Base-by-base conservation (phyloP, 75 land plant genomes). In the Sequoia sempervirens region DNA sequence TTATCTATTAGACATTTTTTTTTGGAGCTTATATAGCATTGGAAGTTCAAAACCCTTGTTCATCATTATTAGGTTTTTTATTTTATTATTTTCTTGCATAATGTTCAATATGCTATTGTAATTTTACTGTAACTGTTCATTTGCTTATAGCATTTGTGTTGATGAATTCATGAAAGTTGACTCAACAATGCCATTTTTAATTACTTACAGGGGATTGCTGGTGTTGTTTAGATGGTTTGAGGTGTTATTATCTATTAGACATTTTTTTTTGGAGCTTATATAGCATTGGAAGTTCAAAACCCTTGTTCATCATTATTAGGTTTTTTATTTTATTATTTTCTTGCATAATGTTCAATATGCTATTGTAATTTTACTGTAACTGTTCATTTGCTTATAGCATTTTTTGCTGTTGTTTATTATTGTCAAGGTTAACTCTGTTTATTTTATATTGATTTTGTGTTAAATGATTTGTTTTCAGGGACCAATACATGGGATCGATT, bases 401-500 rank as follows among this genome's bases (percentile, higher is more conserved):
- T 41, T 80, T 20, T n/a, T n/a, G 28, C n/a, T 41, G 12, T 36
- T 3, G 26, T 38, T 41, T 80, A 28, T 18, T 28, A 45, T 46
- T 46, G 38, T 41, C 32, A 17, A 80, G 50, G n/a, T 36, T 80
- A 36, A 41, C 5, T 1, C 28, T 23, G 73, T 70, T 70, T 70
- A 70, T 70, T 70, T 70, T 2, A 1, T 30, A 30, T 70, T 30
- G 80, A 79, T 50, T n/a, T 75, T 43, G 50, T n/a, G 34, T 32
- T 43, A 45, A 75, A 40, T 75, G 4, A 30, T 13, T 79, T 28
- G 45, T 46, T 87, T 84, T 47, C 83, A 94, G 97, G 96, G 28
- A 95, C 96, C 45, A 95, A 95, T 88, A 95, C 97, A 23, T 95
- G 94, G 94, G 97, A 95, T 81, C 86, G 97, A 20, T 94, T 95